phyloP scores from a whole-genome alignment of 257 asterid genomes.

The Nicotiana tomentosiformis region DNA sequence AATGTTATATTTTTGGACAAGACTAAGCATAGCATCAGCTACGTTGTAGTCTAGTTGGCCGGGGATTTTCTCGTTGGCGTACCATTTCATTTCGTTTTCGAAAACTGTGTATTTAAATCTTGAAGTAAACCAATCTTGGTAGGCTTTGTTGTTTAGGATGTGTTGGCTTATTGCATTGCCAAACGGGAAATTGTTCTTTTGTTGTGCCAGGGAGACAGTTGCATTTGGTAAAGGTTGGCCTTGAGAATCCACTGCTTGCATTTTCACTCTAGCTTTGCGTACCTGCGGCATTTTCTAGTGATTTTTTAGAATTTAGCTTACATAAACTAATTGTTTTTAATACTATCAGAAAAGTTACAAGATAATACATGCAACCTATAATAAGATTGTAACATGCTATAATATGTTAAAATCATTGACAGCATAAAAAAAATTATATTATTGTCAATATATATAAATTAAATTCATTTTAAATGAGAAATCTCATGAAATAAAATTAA shows the following conservation, averaged over 20 bases:
- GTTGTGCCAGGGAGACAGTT: constrained; percentile 28
- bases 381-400: too few species aligned
- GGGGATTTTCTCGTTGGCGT: constrained; percentile 23
- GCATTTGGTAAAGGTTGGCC: constrained; percentile 50
- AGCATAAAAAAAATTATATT: too few species aligned
- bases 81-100: constrained; percentile 73
- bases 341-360: too few species aligned
- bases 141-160: constrained; percentile 37
- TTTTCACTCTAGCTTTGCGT: constrained; percentile 46
- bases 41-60: constrained; percentile 34
- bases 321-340: too few species aligned
- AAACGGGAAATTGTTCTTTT: constrained; percentile 20
- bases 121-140: constrained; percentile 50
- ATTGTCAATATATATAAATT: too few species aligned
- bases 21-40: constrained; percentile 34
- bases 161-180: constrained; percentile 49
- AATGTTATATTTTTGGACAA: constrained; percentile 21
- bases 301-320: too few species aligned
- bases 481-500: too few species aligned
- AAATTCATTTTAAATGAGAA: too few species aligned
- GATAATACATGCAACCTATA: too few species aligned
- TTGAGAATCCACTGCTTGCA: constrained; percentile 45
- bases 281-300: constrained; percentile 19
- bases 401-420: too few species aligned
- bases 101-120: constrained; percentile 59